Percentiles rank a stretch among this genome's conserved stretches.
Evolutionary conservation across 345 rosid genomes (phyloP).

Genomic region (Brassica juncea): DNA sequence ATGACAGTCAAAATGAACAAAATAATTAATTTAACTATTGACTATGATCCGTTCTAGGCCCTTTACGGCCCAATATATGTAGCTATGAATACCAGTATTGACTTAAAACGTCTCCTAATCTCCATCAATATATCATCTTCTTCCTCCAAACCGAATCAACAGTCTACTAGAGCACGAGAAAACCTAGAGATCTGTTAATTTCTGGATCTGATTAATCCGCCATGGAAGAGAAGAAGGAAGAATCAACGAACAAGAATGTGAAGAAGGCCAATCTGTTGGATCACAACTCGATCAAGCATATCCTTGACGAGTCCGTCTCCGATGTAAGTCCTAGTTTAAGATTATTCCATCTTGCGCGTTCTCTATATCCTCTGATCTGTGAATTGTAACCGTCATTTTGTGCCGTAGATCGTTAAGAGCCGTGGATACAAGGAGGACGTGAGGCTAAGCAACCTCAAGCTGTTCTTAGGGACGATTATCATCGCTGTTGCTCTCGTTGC

Average conservation of each 20-base stretch:
- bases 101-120: conserved; percentile 29
- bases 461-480: conserved; percentile 68
- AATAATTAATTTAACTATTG: not conserved
- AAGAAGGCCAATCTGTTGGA: conserved; percentile 92
- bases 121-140: conserved; percentile 24
- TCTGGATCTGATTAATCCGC: conserved; percentile 21
- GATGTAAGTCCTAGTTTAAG: conserved; percentile 48
- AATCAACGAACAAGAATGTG: conserved; percentile 54
- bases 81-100: not conserved
- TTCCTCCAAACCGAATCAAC: not conserved
- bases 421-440: conserved; percentile 87
- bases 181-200: conserved; percentile 13
- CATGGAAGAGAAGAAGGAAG: conserved; percentile 64
- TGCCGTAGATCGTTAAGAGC: conserved; percentile 63
- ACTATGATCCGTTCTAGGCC: conserved; percentile 1
- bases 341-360: not conserved
- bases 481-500: conserved; percentile 84
- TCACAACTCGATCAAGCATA: conserved; percentile 91
- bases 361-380: conserved; percentile 1
- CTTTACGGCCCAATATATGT: conserved; percentile 12
- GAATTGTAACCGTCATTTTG: no score
- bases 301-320: conserved; percentile 87
- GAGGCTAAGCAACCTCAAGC: conserved; percentile 74
- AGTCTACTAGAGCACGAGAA: not conserved
- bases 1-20: not conserved